Percentiles rank a stretch among this genome's conserved stretches.
phyloP scores from a whole-genome alignment of 2,329 filamentous ascomycete species.

The Phialocephala sp. region DNA sequence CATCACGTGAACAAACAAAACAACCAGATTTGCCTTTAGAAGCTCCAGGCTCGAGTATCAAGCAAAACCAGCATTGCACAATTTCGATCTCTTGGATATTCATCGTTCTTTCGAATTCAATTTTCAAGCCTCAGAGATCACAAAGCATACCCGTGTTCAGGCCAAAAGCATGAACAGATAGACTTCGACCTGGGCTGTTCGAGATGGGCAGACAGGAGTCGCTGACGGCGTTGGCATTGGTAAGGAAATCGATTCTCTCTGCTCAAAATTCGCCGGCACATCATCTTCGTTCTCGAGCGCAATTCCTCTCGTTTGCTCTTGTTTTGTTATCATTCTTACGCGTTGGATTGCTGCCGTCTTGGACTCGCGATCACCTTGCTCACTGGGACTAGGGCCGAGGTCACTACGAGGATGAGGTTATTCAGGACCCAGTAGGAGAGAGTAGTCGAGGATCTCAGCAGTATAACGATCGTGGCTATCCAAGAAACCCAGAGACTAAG shows the following conservation, averaged over 20 bases:
- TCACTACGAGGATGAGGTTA: constrained; percentile 42
- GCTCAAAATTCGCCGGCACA: neutral
- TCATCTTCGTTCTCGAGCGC: neutral
- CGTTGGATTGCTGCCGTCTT: neutral
- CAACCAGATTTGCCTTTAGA: neutral
- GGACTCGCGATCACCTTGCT: neutral
- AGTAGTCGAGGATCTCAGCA: constrained; percentile 30
- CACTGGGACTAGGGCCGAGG: constrained; percentile 39
- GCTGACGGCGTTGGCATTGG: constrained; percentile 37
- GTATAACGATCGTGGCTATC: constrained; percentile 43
- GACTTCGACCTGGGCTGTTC: neutral
- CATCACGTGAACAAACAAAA: neutral
- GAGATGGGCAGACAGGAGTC: constrained; percentile 37
- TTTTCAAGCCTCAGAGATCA: neutral
- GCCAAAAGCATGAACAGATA: neutral
- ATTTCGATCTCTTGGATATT: neutral
- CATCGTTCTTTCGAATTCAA: neutral
- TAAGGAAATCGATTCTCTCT: constrained; percentile 22
- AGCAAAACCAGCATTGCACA: neutral
- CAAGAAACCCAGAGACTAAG: constrained; percentile 42
- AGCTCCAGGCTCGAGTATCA: neutral
- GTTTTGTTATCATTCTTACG: neutral
- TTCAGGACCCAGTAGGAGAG: constrained; percentile 27
- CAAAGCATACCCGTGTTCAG: neutral
- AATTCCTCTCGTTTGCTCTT: neutral